Conservation (phyloP, 352 stramenopile genomes). For the Pythium volutum region DNA sequence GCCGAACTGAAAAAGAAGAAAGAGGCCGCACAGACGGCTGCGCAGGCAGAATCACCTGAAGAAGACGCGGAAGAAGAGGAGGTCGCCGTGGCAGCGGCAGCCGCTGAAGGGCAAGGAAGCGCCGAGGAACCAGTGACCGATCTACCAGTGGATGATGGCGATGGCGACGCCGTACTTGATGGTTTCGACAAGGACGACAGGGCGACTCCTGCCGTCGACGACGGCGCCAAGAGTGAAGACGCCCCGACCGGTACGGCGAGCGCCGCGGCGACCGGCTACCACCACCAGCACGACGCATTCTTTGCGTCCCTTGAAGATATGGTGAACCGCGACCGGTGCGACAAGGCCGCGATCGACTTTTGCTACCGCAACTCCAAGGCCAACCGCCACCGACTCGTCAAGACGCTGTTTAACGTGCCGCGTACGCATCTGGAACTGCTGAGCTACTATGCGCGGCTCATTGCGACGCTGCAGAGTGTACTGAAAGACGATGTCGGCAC, state of each 20-base stretch:
- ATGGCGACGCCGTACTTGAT: conserved; percentile 24
- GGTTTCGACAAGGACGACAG: conserved; percentile 30
- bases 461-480: conserved; percentile 91
- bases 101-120: conserved; percentile 30
- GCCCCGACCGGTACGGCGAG: background rate
- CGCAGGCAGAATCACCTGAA: conserved; percentile 25
- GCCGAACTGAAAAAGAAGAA: conserved; percentile 85
- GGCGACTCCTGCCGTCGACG: background rate
- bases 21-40: conserved; percentile 36
- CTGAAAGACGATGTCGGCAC: conserved; percentile 91
- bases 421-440: conserved; percentile 93
- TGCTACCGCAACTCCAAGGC: conserved; percentile 95
- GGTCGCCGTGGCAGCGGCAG: conserved; percentile 3
- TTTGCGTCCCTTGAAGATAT: conserved; percentile 92
- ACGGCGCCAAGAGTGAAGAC: background rate
- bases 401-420: conserved; percentile 93
- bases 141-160: conserved; percentile 1
- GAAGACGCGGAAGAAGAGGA: conserved; percentile 40
- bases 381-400: conserved; percentile 87
- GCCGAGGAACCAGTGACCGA: conserved; percentile 27
- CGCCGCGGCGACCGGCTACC: conserved; percentile 56
- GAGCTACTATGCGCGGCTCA: conserved; percentile 93
- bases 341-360: conserved; percentile 96
- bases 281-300: conserved; percentile 93
- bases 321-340: conserved; percentile 92